Evolutionary conservation across 2,329 filamentous ascomycete species (phyloP).

Genomic region (Plenodomus lindquistii): DNA sequence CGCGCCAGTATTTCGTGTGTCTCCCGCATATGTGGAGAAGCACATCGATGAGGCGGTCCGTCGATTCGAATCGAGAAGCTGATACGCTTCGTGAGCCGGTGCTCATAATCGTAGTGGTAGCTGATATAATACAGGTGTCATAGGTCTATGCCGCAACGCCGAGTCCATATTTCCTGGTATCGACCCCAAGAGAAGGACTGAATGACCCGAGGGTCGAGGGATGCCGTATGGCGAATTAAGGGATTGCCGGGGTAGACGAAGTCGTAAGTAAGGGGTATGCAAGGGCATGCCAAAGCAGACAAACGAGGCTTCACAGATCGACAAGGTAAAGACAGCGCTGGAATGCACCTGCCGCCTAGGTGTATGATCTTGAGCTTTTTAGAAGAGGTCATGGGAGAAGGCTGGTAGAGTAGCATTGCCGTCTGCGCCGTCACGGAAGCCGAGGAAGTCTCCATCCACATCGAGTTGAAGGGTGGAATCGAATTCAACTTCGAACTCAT

Average conservation of each 20-base stretch:
- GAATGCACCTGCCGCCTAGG: too few species aligned
- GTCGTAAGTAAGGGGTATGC: not conserved
- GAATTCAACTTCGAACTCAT: slow-evolving; percentile 8
- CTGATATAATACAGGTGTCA: not conserved
- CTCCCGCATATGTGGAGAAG: too few species aligned
- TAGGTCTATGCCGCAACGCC: not conserved
- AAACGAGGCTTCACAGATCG: too few species aligned
- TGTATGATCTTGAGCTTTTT: not conserved
- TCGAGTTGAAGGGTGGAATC: slow-evolving; percentile 4
- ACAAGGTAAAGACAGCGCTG: too few species aligned
- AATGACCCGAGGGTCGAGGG: not conserved
- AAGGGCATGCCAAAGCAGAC: not conserved
- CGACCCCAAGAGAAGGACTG: not conserved
- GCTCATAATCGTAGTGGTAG: not conserved
- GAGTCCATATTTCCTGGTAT: not conserved
- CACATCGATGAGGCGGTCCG: too few species aligned
- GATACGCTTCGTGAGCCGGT: not conserved
- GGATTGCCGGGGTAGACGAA: not conserved
- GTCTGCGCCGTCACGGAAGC: slow-evolving; percentile 24
- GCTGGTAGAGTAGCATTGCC: slow-evolving; percentile 23
- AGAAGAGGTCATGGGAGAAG: slow-evolving; percentile 4
- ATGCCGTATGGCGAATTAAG: not conserved
- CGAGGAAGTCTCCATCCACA: slow-evolving; percentile 8
- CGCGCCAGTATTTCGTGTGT: not conserved
- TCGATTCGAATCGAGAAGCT: not conserved